Conservation (phyloP, 2,329 filamentous ascomycete genomes). For the Pseudonectria buxi region DNA sequence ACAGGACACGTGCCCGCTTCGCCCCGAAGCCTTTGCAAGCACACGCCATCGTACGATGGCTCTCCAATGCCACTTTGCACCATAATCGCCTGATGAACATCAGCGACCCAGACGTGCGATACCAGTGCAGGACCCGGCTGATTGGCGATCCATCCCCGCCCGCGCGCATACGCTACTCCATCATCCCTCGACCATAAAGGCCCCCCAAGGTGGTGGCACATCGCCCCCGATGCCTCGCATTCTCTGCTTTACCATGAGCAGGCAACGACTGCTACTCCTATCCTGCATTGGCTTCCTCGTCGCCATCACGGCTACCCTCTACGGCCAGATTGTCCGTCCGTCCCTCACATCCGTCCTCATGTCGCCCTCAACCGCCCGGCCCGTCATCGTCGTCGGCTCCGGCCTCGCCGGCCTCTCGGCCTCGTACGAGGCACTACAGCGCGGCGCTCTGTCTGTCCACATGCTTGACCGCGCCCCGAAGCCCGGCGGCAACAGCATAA, state of each 20-base stretch:
- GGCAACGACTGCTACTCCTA: slow-evolving; percentile 20
- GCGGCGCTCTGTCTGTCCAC: slow-evolving; percentile 42
- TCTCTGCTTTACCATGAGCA: slow-evolving; percentile 22
- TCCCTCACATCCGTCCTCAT: slow-evolving; percentile 16
- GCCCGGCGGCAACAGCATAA: slow-evolving; percentile 59
- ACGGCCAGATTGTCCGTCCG: slow-evolving; percentile 17
- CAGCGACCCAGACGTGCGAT: too few relatives aligned
- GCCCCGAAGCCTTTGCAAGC: neutral
- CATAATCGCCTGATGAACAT: slow-evolving; percentile 8
- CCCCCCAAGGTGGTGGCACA: too few relatives aligned
- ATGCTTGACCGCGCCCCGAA: slow-evolving; percentile 54
- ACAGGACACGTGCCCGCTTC: slow-evolving; percentile 5
- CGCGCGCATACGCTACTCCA: too few relatives aligned
- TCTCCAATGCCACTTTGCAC: slow-evolving; percentile 5
- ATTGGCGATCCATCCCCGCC: too few relatives aligned
- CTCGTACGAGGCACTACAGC: slow-evolving; percentile 47
- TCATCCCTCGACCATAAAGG: too few relatives aligned
- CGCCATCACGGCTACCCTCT: slow-evolving; percentile 24
- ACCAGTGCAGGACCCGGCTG: too few relatives aligned
- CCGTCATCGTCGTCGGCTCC: slow-evolving; percentile 56
- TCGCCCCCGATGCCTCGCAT: slow-evolving; percentile 19
- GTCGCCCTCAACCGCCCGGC: slow-evolving; percentile 9
- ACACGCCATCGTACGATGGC: slow-evolving; percentile 10
- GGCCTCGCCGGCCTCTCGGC: slow-evolving; percentile 58
- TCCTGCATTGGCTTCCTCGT: slow-evolving; percentile 22